Base-by-base conservation (phyloP, 306 rosid species). In the Cucurbita ficifolia region DNA sequence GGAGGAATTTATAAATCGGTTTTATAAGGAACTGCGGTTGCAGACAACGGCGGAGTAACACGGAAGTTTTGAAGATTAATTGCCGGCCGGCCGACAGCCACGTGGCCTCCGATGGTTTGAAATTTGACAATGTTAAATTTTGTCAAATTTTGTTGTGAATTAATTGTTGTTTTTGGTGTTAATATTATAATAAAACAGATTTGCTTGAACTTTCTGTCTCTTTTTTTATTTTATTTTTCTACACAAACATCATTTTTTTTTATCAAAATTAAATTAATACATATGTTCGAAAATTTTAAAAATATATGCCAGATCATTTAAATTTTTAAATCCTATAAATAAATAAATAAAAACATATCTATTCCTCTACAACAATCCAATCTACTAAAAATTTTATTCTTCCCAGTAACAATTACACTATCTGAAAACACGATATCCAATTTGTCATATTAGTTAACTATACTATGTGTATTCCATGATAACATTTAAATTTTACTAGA, bases 1-100 rank as follows among this genome's bases (percentile, higher is more conserved):
- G 0, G 99, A 88, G 80, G 96, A 78, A 67, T 95, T 91, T 67
- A 95, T 95, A 1, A 82, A 81, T 33, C 87, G 78, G 85, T 95
- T 95, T 67, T 91, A 95, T 83, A 89, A 80, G 63, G 77, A 91
- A 45, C 46, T 84, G 38, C 74, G 56, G 69, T 45, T n/a, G 54
- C 69, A 68, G 74, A 76, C 14, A 38, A 63, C 24, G 35, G 72
- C 13, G 36, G 78, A 60, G 18, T 59, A 46, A 43, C 10, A 11
- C 16, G n/a, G 48, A 35, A 7, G 0, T 39, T 63, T 40, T 4
- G 6, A 39, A 63, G 16, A 63, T 40, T 16, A 10, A 64, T 39
- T 8, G 8, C 8, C 19, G 8, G 11, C 35, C 18, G 71, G 52
- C 52, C 5, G 71, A 43, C 12, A 6, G 45, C 67, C 65, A 59